Conservation (phyloP, 225 moss, liverwort and hornwort species). For the Sphagnum tenellum region DNA sequence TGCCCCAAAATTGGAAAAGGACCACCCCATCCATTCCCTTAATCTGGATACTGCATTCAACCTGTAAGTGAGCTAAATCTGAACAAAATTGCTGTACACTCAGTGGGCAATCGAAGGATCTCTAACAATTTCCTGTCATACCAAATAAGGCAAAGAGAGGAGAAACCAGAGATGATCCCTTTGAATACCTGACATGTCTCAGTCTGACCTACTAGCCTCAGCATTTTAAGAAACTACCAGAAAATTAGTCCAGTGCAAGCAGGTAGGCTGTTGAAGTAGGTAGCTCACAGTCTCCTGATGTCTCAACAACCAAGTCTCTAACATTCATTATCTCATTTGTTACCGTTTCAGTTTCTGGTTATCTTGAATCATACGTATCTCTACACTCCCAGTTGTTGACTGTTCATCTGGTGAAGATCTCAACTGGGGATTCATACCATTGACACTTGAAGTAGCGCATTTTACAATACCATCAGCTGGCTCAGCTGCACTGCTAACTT, state of each 20-base stretch:
- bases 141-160: slow-evolving; percentile 29
- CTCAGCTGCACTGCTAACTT: too few relatives aligned
- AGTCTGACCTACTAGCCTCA: too few relatives aligned
- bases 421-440: slow-evolving; percentile 17
- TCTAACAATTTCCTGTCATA: slow-evolving; percentile 32
- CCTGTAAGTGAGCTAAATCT: slow-evolving; percentile 81
- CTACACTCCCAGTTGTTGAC: slow-evolving; percentile 19
- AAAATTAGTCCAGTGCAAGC: slow-evolving; percentile 7
- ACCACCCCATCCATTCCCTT: slow-evolving; percentile 53
- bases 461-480: slow-evolving; percentile 6
- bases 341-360: slow-evolving; percentile 11
- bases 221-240: slow-evolving; percentile 25
- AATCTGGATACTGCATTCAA: slow-evolving; percentile 50
- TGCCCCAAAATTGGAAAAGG: slow-evolving; percentile 77
- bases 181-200: too few relatives aligned
- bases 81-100: slow-evolving; percentile 96
- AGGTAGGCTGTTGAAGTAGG: slow-evolving; percentile 2
- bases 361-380: slow-evolving; percentile 24
- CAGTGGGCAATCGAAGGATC: slow-evolving; percentile 62
- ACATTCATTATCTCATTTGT: slow-evolving; percentile 8
- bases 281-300: slow-evolving; percentile 19
- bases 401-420: slow-evolving; percentile 17
- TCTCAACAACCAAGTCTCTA: slow-evolving; percentile 8
- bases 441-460: slow-evolving; percentile 14
- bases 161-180: too few relatives aligned